Percentiles rank a stretch among this genome's conserved stretches.
phyloP scores from a whole-genome alignment of 768 basidiomycete species.

The Collybia nuda region DNA sequence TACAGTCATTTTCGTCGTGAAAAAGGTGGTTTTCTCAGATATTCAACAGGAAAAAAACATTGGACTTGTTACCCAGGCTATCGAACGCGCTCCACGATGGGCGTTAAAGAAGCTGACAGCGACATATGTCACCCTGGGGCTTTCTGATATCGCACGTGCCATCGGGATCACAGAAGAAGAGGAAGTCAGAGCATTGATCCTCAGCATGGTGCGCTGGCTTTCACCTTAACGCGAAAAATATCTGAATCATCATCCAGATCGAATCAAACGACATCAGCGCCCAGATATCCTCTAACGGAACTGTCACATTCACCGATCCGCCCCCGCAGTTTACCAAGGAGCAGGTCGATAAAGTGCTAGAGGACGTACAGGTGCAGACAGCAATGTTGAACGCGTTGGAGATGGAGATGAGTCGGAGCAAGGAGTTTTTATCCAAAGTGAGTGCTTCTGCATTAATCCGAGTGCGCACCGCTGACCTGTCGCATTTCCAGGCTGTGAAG shows the following conservation, averaged over 20 bases:
- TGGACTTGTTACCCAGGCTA: slow-evolving; percentile 67
- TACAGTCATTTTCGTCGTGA: neutral
- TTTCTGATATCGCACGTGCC: slow-evolving; percentile 66
- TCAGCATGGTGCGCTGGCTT: slow-evolving; percentile 64
- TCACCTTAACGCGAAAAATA: neutral
- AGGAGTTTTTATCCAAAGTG: slow-evolving; percentile 75
- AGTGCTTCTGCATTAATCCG: slow-evolving; percentile 4
- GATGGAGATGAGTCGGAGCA: slow-evolving; percentile 57
- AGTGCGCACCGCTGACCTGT: neutral
- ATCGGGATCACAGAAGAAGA: slow-evolving; percentile 51
- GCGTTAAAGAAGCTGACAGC: slow-evolving; percentile 75
- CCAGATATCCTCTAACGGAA: slow-evolving; percentile 62
- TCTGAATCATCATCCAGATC: slow-evolving; percentile 43
- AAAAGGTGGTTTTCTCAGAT: neutral
- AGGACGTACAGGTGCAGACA: slow-evolving; percentile 54
- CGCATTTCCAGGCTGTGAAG: slow-evolving; percentile 16
- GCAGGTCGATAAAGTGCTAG: slow-evolving; percentile 61
- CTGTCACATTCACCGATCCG: slow-evolving; percentile 73
- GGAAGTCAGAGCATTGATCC: slow-evolving; percentile 56
- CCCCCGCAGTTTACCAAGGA: slow-evolving; percentile 55
- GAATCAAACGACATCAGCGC: slow-evolving; percentile 70
- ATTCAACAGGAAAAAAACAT: slow-evolving; percentile 62
- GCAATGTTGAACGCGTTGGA: slow-evolving; percentile 49
- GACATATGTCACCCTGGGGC: slow-evolving; percentile 78
- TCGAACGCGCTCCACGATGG: slow-evolving; percentile 75